Evolutionary conservation across 805 yeast genomes (phyloP).

Genomic region (fission yeast (Schizosaccharomyces pombe)): DNA sequence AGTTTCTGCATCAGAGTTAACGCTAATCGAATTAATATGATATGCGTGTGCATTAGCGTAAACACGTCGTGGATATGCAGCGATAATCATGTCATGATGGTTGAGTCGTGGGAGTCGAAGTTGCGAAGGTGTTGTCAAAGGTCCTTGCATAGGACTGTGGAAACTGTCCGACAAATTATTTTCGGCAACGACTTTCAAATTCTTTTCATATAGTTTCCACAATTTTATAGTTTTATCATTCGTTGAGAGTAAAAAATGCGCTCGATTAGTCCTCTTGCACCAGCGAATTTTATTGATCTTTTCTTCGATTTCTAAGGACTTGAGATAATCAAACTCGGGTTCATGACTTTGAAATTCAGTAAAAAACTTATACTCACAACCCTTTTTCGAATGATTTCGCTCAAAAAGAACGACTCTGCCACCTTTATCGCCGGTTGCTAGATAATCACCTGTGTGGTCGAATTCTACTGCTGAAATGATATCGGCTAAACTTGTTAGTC

Average conservation of each 20-base stretch:
- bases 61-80: constrained; percentile 78
- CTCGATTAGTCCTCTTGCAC: constrained; percentile 69
- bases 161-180: constrained; percentile 44
- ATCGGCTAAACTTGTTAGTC: constrained; percentile 30
- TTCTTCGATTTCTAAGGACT: constrained; percentile 90
- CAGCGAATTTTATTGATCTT: constrained; percentile 93
- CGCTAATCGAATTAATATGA: constrained; percentile 86
- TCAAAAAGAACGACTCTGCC: constrained; percentile 93
- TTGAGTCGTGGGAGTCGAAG: constrained; percentile 70
- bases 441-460: constrained; percentile 77
- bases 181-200: constrained; percentile 75
- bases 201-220: constrained; percentile 88
- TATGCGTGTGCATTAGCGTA: constrained; percentile 94
- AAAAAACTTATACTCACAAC: constrained; percentile 80
- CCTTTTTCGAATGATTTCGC: constrained; percentile 48
- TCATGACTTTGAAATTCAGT: constrained; percentile 97
- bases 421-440: constrained; percentile 97
- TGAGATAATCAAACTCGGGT: constrained; percentile 91
- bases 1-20: constrained; percentile 90
- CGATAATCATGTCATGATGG: constrained; percentile 83
- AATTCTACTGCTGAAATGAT: constrained; percentile 92
- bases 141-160: constrained; percentile 7
- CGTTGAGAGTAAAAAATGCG: constrained; percentile 75
- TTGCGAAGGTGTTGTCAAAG: constrained; percentile 12
- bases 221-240: constrained; percentile 96